Evolutionary conservation across 148 eudicot species (phyloP), one percentile per base, ranked within the genome.

Genomic region (Camellia sinensis): DNA sequence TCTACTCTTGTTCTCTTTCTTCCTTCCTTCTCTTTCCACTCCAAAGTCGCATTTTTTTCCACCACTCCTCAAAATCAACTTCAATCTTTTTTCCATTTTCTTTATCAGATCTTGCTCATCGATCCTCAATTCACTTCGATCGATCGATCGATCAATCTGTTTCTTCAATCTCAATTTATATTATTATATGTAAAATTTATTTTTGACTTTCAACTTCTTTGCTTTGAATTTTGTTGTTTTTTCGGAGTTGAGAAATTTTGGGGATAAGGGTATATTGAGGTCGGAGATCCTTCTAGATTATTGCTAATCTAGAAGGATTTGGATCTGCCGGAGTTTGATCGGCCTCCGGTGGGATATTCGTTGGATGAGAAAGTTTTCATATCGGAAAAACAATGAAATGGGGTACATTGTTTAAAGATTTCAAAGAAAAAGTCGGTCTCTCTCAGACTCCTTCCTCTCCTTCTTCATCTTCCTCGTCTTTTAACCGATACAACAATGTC

Each of bases 341-440:
- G 72, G 82, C 78, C 52, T 48, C 6, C 5, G 71, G 60, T 74
- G 52, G 76, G 18, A 50, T 48, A 62, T 64, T 69, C 71, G 64
- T 78, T 59, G 79, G 77, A 70, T 78, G 70, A 80, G 78, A 68
- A 86, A 83, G 88, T 82, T 84, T 69, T 81, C 81, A 29, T 65
- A 45, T 18, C 69, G 80, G 52, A 74, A 74, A 83, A 1, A 89
- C 89, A 91, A 94, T 92, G 97, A 94, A 92, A 94, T 94, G 98
- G 98, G 85, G 72, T 80, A 71, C 97, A 86, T 90, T 95, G 94
- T 94, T 95, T 86, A 91, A 91, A 87, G 98, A 94, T 76, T 88
- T 94, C 59, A 94, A 78, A 85, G 98, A 91, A 75, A 93, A 88
- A 81, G 98, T 95, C 56, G 98, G 98, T 7, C 80, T 94, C 29